phyloP scores from a whole-genome alignment of 495 filamentous ascomycete genomes.

The Lichenothelia convexa region DNA sequence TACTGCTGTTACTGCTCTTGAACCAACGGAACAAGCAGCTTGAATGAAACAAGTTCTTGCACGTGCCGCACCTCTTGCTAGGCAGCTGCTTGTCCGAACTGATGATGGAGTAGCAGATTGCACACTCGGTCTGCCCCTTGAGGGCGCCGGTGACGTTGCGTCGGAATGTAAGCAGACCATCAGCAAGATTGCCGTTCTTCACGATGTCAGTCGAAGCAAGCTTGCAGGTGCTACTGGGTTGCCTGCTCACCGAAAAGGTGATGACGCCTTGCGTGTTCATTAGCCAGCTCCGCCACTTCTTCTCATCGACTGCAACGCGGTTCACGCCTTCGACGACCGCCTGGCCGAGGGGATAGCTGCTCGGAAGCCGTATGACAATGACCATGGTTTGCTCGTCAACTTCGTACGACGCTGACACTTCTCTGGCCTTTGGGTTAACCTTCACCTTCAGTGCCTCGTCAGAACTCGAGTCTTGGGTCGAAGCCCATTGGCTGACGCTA shows the following conservation, averaged over 20 bases:
- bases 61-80: conserved; percentile 78
- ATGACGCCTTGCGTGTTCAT: conserved; percentile 79
- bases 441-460: conserved; percentile 53
- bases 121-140: conserved; percentile 87
- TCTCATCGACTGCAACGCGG: conserved; percentile 70
- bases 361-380: conserved; percentile 60
- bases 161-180: conserved; percentile 67
- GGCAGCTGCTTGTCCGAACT: conserved; percentile 72
- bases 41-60: conserved; percentile 85
- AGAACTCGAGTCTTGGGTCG: conserved; percentile 3
- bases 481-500: conserved; percentile 53
- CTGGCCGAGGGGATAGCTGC: conserved; percentile 58
- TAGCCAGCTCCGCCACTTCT: conserved; percentile 78
- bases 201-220: neutral
- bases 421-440: conserved; percentile 45
- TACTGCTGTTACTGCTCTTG: conserved; percentile 72
- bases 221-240: too few species aligned
- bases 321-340: conserved; percentile 61
- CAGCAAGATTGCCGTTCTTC: conserved; percentile 60
- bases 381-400: conserved; percentile 72
- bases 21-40: conserved; percentile 92
- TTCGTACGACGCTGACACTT: conserved; percentile 65
- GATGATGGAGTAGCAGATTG: conserved; percentile 92
- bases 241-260: conserved; percentile 53
- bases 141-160: conserved; percentile 69